Evolutionary conservation across 495 filamentous ascomycete genomes (phyloP), one percentile per base, ranked within the genome.

Genomic region (Aspergillus ellipticus): DNA sequence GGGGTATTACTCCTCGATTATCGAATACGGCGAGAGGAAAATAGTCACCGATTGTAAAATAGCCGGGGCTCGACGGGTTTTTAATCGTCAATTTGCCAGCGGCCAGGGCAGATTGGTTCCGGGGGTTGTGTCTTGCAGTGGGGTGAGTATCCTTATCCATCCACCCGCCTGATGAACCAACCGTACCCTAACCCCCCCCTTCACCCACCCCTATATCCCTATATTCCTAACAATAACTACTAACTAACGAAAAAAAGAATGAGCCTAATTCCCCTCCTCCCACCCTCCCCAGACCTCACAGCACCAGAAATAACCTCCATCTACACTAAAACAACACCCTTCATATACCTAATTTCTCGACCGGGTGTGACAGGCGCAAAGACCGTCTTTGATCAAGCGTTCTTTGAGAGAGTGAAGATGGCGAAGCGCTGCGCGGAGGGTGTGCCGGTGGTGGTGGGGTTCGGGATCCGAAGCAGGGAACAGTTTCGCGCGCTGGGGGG

Each of bases 1-100:
- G 90, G 91, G 90, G 55, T 95, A 96, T 78, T 96, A 94, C 71
- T 94, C 95, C 68, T 89, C 90, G 0, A 69, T 95, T 35, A 73
- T 93, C 39, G 85, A 81, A 64, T 95, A 94, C 67, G 91, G 90
- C 60, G 90, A 95, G 73, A 86, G 89, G 71, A 74, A 74, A 41
- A 79, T 94, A 61, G 68, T 96, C 39, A 76, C 77, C 43, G 91
- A 96, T 72, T 86, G 88, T 57, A 81, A 85, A 62, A n/a, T 79
- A 82, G 29, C 86, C 89, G 19, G 88, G 88, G 22, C 83, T 89
- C 64, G 93, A 93, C 71, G 90, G 90, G 51, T 96, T 95, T 71
- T 93, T 96, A 60, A 79, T 95, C 56, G 91, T 92, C 42, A 91
- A 96, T 70, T 67, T 96, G 54, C 90, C 90, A 6, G n/a, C n/a